phyloP scores from a whole-genome alignment of 257 asterid genomes.

The Solanum acaule region DNA sequence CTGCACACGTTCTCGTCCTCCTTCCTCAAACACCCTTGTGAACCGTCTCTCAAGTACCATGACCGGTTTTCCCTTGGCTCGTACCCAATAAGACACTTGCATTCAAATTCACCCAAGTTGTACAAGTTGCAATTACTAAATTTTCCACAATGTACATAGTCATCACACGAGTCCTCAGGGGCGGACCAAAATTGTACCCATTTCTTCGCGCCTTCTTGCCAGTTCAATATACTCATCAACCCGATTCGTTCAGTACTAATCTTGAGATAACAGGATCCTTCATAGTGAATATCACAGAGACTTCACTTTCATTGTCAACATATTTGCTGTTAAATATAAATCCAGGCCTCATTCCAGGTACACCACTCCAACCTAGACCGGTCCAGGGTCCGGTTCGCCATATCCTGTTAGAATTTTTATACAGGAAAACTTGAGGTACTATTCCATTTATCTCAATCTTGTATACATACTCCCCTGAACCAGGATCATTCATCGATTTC shows the following conservation, averaged over 20 bases:
- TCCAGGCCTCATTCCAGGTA: background rate
- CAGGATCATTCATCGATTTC: background rate
- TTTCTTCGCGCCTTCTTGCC: background rate
- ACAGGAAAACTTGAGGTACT: background rate
- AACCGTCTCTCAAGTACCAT: background rate
- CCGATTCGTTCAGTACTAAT: background rate
- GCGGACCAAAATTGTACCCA: background rate
- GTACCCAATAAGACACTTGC: background rate
- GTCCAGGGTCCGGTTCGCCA: conserved; percentile 1
- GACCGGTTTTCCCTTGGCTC: background rate
- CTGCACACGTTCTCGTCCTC: background rate
- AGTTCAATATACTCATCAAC: background rate
- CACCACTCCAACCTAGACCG: background rate
- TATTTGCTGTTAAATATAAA: background rate
- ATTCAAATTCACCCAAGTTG: background rate
- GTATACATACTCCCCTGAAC: background rate
- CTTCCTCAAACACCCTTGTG: background rate
- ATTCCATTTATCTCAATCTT: background rate
- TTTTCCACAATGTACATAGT: background rate
- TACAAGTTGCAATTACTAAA: background rate
- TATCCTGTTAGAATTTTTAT: background rate
- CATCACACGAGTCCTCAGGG: background rate
- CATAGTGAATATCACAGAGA: background rate
- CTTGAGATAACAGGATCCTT: background rate
- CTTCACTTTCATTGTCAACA: background rate